Base-by-base conservation (phyloP, 23 red algal species). In the Gracilaria vermiculophylla region DNA sequence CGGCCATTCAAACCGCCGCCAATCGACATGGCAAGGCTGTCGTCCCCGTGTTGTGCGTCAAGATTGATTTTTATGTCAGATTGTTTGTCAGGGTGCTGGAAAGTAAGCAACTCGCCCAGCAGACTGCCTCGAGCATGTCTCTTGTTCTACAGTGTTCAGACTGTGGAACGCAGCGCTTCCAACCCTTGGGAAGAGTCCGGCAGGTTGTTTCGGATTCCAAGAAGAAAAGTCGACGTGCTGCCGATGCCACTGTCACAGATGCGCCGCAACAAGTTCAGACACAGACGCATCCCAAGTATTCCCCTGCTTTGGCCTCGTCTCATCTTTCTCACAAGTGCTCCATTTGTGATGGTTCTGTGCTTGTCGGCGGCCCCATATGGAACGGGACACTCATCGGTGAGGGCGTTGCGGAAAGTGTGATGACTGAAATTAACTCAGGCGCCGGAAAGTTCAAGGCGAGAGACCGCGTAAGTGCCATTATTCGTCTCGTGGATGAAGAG, bases 11-110 rank as follows among this genome's bases (percentile, higher is more conserved):
- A 77, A 64, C 78, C 36, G 85, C 87, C n/a, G 97, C 97, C 21
- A 93, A 91, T 78, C 92, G 89, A 5, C 82, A 94, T 52, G 90
- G 94, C 12, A 90, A 82, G 49, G 52, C 82, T 13, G 83, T 99
- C 12, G 93, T 94, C 54, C 88, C 88, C n/a, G 69, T 99, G 52
- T 50, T 95, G 28, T 86, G 90, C 62, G 72, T 94, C 67, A 94
- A 82, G 81, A 95, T 99, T 81, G 97, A 99, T 73, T 95, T 99
- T 90, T 99, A 99, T 48, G 89, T 99, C 25, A 88, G 97, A 49
- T 42, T 95, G 8, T 99, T 99, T 88, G 91, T 99, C 37, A 79
- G 89, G 5, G 90, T 95, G 14, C 20, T 69, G 27, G 89, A 99
- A n/a, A 70, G 61, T 15, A 78, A 77, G 55, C 58, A 67, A 19